A percentile compares a stretch with the other conserved stretches of the same genome.
Conservation (phyloP, 352 stramenopile genomes). For the Globisporangium echinulatum region DNA sequence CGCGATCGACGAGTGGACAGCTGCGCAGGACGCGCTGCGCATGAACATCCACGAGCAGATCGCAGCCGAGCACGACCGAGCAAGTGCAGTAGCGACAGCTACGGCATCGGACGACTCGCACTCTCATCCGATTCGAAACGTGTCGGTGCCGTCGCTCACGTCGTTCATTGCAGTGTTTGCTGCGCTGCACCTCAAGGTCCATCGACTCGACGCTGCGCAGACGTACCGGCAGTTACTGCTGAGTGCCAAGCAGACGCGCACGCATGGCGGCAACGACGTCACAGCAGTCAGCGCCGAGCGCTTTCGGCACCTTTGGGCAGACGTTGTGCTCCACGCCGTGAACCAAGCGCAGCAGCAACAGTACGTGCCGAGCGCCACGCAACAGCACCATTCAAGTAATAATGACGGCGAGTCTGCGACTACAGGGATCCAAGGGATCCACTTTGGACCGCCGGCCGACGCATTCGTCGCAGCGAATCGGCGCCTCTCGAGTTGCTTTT, state of each 20-base stretch:
- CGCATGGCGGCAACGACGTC: not conserved
- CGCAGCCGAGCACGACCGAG: not conserved
- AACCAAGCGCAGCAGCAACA: slow-evolving; percentile 41
- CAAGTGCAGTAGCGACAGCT: not conserved
- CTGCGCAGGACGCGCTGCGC: slow-evolving; percentile 18
- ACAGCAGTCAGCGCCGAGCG: slow-evolving; percentile 8
- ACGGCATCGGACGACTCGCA: no score
- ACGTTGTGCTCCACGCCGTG: slow-evolving; percentile 20
- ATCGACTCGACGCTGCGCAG: slow-evolving; percentile 21
- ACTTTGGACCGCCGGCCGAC: slow-evolving; percentile 30
- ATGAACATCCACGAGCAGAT: slow-evolving; percentile 22
- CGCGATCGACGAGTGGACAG: slow-evolving; percentile 43
- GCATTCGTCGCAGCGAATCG: slow-evolving; percentile 20
- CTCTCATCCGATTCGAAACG: no score
- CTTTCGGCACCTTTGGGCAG: slow-evolving; percentile 26
- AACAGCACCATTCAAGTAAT: not conserved
- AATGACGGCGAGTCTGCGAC: not conserved
- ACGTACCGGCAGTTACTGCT: slow-evolving; percentile 28
- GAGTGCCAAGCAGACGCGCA: slow-evolving; percentile 1
- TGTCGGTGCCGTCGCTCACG: slow-evolving; percentile 11
- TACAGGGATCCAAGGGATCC: slow-evolving; percentile 7
- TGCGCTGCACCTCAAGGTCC: slow-evolving; percentile 24
- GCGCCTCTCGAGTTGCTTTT: slow-evolving; percentile 26
- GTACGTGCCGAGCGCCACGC: slow-evolving; percentile 2
- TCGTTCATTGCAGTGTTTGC: slow-evolving; percentile 26